Base-by-base conservation (phyloP, 129 eudicot genomes). In the Flaveria ramosissima region DNA sequence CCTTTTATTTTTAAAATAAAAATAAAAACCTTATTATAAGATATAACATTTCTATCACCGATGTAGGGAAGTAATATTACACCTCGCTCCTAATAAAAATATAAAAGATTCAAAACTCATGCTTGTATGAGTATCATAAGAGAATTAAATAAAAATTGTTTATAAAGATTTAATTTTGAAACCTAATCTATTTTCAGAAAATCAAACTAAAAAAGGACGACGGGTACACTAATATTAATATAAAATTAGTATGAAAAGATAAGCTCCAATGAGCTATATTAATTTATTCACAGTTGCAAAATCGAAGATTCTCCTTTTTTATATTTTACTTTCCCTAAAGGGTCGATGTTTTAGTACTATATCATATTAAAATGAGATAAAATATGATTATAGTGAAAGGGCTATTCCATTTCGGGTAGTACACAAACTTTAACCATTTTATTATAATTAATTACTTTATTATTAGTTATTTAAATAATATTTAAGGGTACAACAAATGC, bases 401-500 rank as follows among this genome's bases (percentile, higher is more conserved):
- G 71, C 26, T 17, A 41, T 66, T 66, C 71, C 71, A 66, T 66
- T 66, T 39, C 5, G 46, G 69, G 69, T 63, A 30, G 46, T 16
- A 63, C 69, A 63, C 69, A 63, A 63, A 63, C 69, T 63, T 63
- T 63, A 63, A 20, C 69, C 69, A 30, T 10, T 46, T 27, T 63
- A 30, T 64, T 72, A 39, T 79, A 63, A 36, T 63, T 48, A 45
- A 53, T 7, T 68, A 16, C 41, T 61, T 64, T 15, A 53, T 32
- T 19, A 19, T 39, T 72, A 77, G 14, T 51, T 39, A 8, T 15
- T 77, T 21, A 32, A 61, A 4, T 39, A 32, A 32, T 24, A 50
- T 11, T 51, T 23, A 79, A 64, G 30, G 56, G 83, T 72, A 79
- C 83, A 51, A 47, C 74, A 62, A 47, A 45, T 62, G 48, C 56